Conservation (phyloP, 371 early-diverging fungal species). For the Actinomortierella ambigua region DNA sequence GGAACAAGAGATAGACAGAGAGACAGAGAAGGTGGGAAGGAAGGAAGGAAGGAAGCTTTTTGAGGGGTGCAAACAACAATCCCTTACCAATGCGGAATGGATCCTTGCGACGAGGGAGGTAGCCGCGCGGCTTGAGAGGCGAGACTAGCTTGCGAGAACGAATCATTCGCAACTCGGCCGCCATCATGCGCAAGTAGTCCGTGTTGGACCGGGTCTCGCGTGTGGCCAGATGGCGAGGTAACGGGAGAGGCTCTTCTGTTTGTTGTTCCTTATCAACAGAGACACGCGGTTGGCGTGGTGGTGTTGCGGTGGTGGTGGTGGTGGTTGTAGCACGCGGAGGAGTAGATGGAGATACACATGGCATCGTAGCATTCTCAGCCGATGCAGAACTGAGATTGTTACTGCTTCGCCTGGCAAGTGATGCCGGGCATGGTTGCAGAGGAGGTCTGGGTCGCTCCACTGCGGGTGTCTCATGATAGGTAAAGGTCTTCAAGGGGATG, state of each 20-base stretch:
- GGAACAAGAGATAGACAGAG: background rate
- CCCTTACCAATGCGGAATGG: constrained; percentile 27
- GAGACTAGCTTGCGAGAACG: constrained; percentile 62
- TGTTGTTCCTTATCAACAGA: background rate
- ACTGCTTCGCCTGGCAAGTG: too few relatives aligned
- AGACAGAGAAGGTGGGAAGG: background rate
- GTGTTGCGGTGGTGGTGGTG: background rate
- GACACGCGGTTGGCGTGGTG: constrained; percentile 3
- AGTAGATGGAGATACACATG: too few relatives aligned
- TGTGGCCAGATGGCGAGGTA: constrained; percentile 44
- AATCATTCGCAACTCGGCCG: constrained; percentile 65
- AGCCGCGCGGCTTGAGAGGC: constrained; percentile 58
- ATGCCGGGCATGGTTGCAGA: too few relatives aligned
- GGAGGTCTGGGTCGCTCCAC: constrained; percentile 4
- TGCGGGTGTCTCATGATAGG: constrained; percentile 31
- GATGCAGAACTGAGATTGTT: too few relatives aligned
- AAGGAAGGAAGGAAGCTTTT: background rate
- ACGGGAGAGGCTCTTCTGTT: constrained; percentile 11
- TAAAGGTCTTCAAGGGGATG: constrained; percentile 41
- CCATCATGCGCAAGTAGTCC: constrained; percentile 63
- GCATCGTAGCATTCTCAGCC: too few relatives aligned
- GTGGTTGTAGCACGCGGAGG: constrained; percentile 5
- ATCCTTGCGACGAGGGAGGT: constrained; percentile 56
- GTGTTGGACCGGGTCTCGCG: constrained; percentile 59
- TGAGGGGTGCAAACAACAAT: too few relatives aligned